Base-by-base conservation (phyloP, 139 green algal species). In the Chlorella sp. region DNA sequence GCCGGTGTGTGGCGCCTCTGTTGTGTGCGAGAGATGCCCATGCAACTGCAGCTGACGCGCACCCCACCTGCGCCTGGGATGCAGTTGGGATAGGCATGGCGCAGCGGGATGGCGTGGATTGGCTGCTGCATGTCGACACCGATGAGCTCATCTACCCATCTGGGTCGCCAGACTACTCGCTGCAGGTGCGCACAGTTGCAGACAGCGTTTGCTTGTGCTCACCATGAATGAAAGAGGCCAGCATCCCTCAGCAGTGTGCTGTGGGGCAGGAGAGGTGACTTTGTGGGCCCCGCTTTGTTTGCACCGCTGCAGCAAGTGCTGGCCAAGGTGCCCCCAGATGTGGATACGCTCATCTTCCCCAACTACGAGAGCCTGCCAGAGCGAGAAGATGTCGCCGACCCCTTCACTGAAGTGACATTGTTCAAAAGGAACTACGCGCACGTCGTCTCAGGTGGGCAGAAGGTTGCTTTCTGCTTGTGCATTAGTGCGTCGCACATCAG, bases 381-480 rank as follows among this genome's bases (percentile, higher is more conserved):
- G 85, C 73, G 80, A 13, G 88, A 92, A 21, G 85, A 94, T 62
- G 87, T 97, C 30, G 68, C 36, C 18, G 89, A 96, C 62, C 94
- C 94, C 28, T 95, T 96, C 83, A 85, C 73, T 28, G 89, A 97
- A 86, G 94, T 97, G 2, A 94, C 94, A 16, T 82, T 97, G 63
- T 97, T 97, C 83, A 97, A 97, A 88, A 90, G 89, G 65, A 97
- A 95, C 71, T 97, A 90, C 68, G 75, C 90, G 20, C 94, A 97
- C 74, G 94, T 97, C 20, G 69, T 91, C 56, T 89, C 83, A 51
- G 74, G 83, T 86, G 82, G 11, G 81, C 25, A 34, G 6, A 5
- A 36, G n/a, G 16, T 4, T 12, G 5, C 4, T 39, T 74, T 3
- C 28, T 23, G 11, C 68, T 23, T 12, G n/a, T n/a, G n/a, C n/a